Conservation (phyloP, 2,329 filamentous ascomycete genomes). For the Hansfordia pulvinata region DNA sequence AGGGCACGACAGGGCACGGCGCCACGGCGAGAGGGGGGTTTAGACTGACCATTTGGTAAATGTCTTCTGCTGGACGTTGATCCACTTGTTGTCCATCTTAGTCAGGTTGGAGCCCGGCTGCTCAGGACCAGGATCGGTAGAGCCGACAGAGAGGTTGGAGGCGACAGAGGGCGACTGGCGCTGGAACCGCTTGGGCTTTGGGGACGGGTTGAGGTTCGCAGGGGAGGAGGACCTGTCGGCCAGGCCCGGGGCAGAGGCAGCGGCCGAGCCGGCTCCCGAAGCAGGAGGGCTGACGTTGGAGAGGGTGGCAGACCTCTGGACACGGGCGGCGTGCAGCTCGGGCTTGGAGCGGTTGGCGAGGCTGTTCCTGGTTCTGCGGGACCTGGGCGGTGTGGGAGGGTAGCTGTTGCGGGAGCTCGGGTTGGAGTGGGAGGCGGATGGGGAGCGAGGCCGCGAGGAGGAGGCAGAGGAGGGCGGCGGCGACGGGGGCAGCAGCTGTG, state of each 20-base stretch:
- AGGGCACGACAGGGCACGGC: no score
- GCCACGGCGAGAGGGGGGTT: conserved; percentile 1
- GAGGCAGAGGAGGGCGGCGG: conserved; percentile 1
- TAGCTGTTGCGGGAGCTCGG: no score
- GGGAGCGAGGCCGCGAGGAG: conserved; percentile 1
- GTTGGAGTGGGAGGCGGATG: not conserved
- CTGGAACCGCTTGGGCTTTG: conserved; percentile 19
- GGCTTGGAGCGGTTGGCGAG: conserved; percentile 9
- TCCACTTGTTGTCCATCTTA: conserved; percentile 58
- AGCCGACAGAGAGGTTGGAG: conserved; percentile 25
- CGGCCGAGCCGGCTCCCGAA: no score
- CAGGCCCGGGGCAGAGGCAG: no score
- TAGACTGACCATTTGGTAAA: conserved; percentile 83
- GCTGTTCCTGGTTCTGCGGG: conserved; percentile 8
- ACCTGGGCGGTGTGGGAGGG: conserved; percentile 9
- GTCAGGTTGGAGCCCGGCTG: conserved; percentile 24
- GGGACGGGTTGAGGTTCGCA: conserved; percentile 10
- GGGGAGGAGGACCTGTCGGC: conserved; percentile 14
- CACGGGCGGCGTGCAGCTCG: conserved; percentile 33
- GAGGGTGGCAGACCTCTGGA: conserved; percentile 27
- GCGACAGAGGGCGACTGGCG: conserved; percentile 18
- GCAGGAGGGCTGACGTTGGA: no score
- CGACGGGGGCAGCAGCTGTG: not conserved
- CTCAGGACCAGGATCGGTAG: conserved; percentile 33
- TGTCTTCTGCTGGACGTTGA: conserved; percentile 90